These are phyloP conservation scores for Candida methanosorbosa DNA, from an alignment of 805 yeast species.

Conservation along the genomic window DNA sequence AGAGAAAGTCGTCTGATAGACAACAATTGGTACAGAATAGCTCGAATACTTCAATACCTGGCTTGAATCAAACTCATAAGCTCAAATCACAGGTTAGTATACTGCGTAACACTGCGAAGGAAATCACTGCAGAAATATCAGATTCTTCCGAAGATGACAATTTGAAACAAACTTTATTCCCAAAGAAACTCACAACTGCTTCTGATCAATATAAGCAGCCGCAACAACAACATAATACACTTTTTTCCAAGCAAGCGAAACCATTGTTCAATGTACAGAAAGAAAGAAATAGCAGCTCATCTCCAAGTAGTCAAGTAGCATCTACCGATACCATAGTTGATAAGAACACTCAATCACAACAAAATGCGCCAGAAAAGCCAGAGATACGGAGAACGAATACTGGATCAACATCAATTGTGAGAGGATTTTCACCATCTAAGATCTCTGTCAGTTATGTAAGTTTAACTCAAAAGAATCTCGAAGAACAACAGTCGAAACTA, in stretches of 20 bases:
- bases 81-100: constrained; percentile 9
- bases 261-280: too few species aligned
- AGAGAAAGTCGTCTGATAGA: background rate
- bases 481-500: constrained; percentile 1
- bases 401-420: constrained; percentile 8
- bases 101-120: constrained; percentile 13
- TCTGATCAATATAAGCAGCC: too few species aligned
- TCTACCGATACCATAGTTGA: too few species aligned
- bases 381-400: constrained; percentile 5
- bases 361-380: constrained; percentile 6
- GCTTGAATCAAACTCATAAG: background rate
- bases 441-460: constrained; percentile 6
- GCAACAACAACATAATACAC: too few species aligned
- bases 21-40: too few species aligned
- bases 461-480: constrained; percentile 6
- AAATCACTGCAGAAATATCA: constrained; percentile 20
- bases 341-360: too few species aligned
- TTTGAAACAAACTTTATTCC: background rate
- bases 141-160: constrained; percentile 7
- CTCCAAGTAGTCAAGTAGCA: too few species aligned
- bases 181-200: constrained; percentile 1
- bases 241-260: too few species aligned
- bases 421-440: constrained; percentile 8
- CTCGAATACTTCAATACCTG: background rate
- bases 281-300: too few species aligned